phyloP scores from a whole-genome alignment of 306 rosid species.

The Glycine soja region DNA sequence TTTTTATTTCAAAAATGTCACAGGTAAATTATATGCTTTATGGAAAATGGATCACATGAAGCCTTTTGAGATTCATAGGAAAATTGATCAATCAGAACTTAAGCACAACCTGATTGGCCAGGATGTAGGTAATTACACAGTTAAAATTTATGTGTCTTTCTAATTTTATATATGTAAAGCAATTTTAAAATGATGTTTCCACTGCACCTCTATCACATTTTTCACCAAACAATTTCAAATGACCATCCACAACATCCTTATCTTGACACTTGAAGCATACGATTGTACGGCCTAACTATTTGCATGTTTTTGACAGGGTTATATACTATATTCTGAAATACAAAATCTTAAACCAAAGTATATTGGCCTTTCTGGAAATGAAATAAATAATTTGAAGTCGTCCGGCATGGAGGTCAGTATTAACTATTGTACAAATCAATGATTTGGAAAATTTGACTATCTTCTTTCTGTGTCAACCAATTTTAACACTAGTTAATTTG shows the following conservation, averaged over 20 bases:
- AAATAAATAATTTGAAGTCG: constrained; percentile 74
- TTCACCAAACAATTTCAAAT: constrained; percentile 11
- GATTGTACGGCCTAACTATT: not conserved
- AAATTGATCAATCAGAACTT: constrained; percentile 88
- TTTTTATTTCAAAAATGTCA: too few species aligned
- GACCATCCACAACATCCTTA: not conserved
- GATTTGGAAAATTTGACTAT: constrained; percentile 30
- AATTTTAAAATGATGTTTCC: constrained; percentile 17
- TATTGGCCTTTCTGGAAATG: constrained; percentile 65
- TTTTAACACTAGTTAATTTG: constrained; percentile 3
- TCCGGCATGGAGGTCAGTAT: constrained; percentile 89
- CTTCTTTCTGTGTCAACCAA: constrained; percentile 3
- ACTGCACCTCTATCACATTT: constrained; percentile 3
- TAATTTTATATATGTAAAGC: constrained; percentile 21
- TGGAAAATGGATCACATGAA: too few species aligned
- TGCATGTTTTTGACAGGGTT: constrained; percentile 73
- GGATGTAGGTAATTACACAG: constrained; percentile 92
- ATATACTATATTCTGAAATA: constrained; percentile 70
- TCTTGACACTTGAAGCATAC: constrained; percentile 2
- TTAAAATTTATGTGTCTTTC: too few species aligned
- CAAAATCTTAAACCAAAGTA: constrained; percentile 82
- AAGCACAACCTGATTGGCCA: constrained; percentile 77
- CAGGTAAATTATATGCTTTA: too few species aligned
- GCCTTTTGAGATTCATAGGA: constrained; percentile 85
- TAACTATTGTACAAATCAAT: constrained; percentile 39